A percentile compares a stretch with the other conserved stretches of the same genome.
These are phyloP conservation scores for Fusarium piperis DNA, from an alignment of 2,329 filamentous ascomycete species.

Conservation along the genomic window DNA sequence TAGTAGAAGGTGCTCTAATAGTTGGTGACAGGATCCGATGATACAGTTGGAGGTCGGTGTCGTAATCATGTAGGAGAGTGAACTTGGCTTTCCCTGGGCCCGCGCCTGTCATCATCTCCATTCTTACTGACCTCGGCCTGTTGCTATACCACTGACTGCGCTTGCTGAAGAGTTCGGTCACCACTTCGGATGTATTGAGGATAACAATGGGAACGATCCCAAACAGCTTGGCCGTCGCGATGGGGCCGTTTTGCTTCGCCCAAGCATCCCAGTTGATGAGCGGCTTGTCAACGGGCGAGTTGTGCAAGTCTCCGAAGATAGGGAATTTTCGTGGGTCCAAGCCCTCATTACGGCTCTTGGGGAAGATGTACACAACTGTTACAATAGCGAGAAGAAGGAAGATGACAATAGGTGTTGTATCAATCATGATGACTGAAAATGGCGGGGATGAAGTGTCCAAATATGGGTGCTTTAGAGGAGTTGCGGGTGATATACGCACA, in stretches of 20 bases:
- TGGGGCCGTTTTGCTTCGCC: constrained; percentile 18
- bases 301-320: background rate
- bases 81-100: constrained; percentile 26
- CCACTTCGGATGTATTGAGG: constrained; percentile 30
- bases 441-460: background rate
- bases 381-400: background rate
- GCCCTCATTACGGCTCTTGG: background rate
- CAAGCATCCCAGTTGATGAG: constrained; percentile 34
- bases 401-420: background rate
- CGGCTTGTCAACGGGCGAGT: constrained; percentile 29
- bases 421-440: background rate
- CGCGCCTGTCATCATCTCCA: constrained; percentile 39
- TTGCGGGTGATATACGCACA: background rate
- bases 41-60: constrained; percentile 46
- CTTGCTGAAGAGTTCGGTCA: constrained; percentile 31
- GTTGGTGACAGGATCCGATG: constrained; percentile 50
- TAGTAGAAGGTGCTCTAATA: constrained; percentile 21
- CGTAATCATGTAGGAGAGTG: constrained; percentile 33
- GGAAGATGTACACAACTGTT: background rate
- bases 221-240: constrained; percentile 30
- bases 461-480: background rate
- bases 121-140: constrained; percentile 28
- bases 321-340: background rate
- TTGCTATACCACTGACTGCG: constrained; percentile 36
- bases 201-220: constrained; percentile 32